Evolutionary conservation across 2,329 filamentous ascomycete species (phyloP).

Genomic region (Capronia epimyces): DNA sequence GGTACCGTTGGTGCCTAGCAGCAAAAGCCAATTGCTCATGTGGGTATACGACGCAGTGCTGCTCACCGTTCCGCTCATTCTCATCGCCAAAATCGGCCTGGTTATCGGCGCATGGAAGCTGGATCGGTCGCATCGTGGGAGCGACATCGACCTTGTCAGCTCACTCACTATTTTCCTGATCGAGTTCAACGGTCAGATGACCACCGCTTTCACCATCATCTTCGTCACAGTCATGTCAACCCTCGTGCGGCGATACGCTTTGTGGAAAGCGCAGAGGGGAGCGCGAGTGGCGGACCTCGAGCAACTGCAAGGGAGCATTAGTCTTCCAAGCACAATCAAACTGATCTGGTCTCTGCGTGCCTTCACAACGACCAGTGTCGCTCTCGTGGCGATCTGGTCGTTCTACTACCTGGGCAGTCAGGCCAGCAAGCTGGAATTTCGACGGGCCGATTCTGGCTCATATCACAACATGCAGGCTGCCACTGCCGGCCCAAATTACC

Average conservation of each 20-base stretch:
- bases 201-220: conserved; percentile 18
- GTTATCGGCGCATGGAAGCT: conserved; percentile 8
- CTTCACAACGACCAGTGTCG: conserved; percentile 9
- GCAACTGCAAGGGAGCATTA: conserved; percentile 17
- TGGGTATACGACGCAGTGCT: conserved; percentile 8
- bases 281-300: conserved; percentile 15
- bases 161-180: conserved; percentile 10
- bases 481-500: background rate
- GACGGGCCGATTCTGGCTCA: background rate
- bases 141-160: conserved; percentile 13
- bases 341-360: conserved; percentile 13
- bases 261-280: conserved; percentile 18
- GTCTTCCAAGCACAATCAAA: conserved; percentile 15
- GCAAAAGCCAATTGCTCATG: conserved; percentile 3
- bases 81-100: conserved; percentile 14
- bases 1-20: conserved; percentile 9
- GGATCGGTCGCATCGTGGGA: conserved; percentile 9
- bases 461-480: conserved; percentile 1
- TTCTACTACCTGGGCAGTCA: conserved; percentile 21
- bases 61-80: conserved; percentile 5
- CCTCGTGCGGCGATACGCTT: conserved; percentile 11
- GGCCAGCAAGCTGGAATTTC: conserved; percentile 10
- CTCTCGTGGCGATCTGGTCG: conserved; percentile 12
- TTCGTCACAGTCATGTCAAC: conserved; percentile 20
- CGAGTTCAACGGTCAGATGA: conserved; percentile 17